These are phyloP conservation scores for Eucalyptus paniculata DNA, from an alignment of 345 rosid species.

Conservation along the genomic window DNA sequence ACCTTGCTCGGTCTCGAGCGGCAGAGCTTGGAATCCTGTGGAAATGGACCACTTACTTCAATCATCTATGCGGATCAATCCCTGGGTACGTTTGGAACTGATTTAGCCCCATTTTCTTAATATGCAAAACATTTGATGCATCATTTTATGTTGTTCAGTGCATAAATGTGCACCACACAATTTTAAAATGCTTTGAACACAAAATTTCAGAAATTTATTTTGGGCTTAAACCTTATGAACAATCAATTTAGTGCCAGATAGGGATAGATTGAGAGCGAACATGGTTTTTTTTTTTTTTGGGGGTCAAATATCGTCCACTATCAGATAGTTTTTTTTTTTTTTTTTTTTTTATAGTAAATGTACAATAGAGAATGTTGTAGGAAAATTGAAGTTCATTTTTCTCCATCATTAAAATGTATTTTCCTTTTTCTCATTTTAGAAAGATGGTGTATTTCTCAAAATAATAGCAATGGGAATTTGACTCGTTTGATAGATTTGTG, in stretches of 20 bases:
- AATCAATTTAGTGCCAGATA: not conserved
- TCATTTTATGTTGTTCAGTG: not conserved
- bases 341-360: not conserved
- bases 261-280: not conserved
- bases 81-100: not conserved
- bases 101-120: not conserved
- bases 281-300: not conserved
- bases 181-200: not conserved
- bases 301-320: not conserved
- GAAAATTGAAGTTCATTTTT: not conserved
- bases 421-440: not conserved
- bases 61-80: not conserved
- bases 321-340: not conserved
- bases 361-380: not conserved
- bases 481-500: not conserved
- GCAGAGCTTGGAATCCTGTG: not conserved
- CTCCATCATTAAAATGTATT: not conserved
- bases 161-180: not conserved
- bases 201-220: not conserved
- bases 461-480: not conserved
- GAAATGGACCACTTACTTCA: not conserved
- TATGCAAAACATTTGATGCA: not conserved
- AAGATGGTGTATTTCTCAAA: not conserved
- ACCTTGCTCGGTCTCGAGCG: not conserved
- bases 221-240: not conserved